phyloP scores from a whole-genome alignment of 768 basidiomycete species.

The Tulasnella calospora region DNA sequence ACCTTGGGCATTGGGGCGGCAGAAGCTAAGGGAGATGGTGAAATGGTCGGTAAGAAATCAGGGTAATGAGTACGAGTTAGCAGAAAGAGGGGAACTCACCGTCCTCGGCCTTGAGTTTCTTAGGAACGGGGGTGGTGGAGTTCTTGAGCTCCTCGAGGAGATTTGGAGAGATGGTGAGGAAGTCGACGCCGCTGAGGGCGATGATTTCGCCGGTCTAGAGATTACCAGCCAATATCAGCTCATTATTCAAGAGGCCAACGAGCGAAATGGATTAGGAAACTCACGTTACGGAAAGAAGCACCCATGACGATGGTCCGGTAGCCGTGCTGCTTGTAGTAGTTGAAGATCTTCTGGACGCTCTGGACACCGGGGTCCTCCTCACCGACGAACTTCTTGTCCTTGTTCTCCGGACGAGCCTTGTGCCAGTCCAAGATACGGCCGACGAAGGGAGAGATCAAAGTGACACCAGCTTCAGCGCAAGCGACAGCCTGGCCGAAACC shows the following conservation, averaged over 20 bases:
- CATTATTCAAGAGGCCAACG: neutral
- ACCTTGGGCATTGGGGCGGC: slow-evolving; percentile 67
- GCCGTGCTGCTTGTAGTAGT: slow-evolving; percentile 97
- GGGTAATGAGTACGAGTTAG: neutral
- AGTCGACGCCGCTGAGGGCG: slow-evolving; percentile 93
- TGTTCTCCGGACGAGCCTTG: slow-evolving; percentile 61
- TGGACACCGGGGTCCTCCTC: slow-evolving; percentile 93
- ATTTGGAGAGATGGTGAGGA: slow-evolving; percentile 87
- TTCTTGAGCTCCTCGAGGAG: slow-evolving; percentile 92
- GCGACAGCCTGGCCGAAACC: slow-evolving; percentile 98
- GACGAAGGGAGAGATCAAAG: slow-evolving; percentile 98
- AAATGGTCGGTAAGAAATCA: too few relatives aligned
- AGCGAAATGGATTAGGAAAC: slow-evolving; percentile 33
- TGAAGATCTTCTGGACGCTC: slow-evolving; percentile 95
- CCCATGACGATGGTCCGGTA: slow-evolving; percentile 99
- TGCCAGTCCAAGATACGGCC: slow-evolving; percentile 99
- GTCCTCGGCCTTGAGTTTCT: slow-evolving; percentile 66
- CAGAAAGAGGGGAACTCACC: slow-evolving; percentile 41
- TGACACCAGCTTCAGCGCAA: slow-evolving; percentile 96
- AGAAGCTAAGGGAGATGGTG: slow-evolving; percentile 1
- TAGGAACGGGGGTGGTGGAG: slow-evolving; percentile 69
- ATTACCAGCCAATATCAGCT: slow-evolving; percentile 19
- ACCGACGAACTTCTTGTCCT: slow-evolving; percentile 78
- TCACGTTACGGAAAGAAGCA: slow-evolving; percentile 96
- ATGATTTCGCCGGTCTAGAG: slow-evolving; percentile 82